Evolutionary conservation across 2,329 filamentous ascomycete species (phyloP), one percentile per base, ranked within the genome.

Genomic region (Apiospora pterosperma): DNA sequence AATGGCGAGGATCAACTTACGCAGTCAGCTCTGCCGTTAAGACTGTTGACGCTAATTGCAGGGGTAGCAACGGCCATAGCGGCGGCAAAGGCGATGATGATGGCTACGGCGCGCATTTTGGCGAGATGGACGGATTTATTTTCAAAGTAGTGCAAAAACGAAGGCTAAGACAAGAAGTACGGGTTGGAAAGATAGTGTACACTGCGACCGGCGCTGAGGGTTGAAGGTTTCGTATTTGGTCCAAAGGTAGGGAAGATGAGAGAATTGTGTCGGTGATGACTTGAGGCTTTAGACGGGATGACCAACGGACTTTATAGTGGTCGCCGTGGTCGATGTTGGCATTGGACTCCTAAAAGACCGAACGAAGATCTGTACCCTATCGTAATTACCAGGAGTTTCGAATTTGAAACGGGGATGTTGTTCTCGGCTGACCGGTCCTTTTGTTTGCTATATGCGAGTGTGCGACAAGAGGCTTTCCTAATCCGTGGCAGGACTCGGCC

Each of bases 1-100:
- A 21, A 11, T 31, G 14, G 16, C 21, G 5, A 25, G 14, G 19
- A 39, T 5, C 4, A 34, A 63, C 62, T 59, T 55, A 63, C 62
- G 25, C 62, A 63, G 11, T 59, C 23, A 39, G 36, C 62, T 28
- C 62, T 14, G 23, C 48, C 28, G 16, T 55, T 55, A 4, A 55
- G 48, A 5, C 25, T 55, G 48, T 55, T 55, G 48, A 55, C 28
- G 48, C 28, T 55, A 16, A 55, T 55, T 23, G 44, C 44, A 8
- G 31, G 39, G 19, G 39, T 39, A 2, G 31, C 39, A 21, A 41
- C 62, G 11, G 42, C 25, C 25, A 61, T 59, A 5, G 19, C 28
- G 14, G 21, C 58, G 19, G 38, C 62, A 41, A 64, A 36, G 39
- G 41, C 62, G 28, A 36, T 3, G 31, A 64, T 52, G 31, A 64